A percentile compares a stretch with the other conserved stretches of the same genome.
Conservation (phyloP, 345 rosid genomes). For the Sonneratia alba region DNA sequence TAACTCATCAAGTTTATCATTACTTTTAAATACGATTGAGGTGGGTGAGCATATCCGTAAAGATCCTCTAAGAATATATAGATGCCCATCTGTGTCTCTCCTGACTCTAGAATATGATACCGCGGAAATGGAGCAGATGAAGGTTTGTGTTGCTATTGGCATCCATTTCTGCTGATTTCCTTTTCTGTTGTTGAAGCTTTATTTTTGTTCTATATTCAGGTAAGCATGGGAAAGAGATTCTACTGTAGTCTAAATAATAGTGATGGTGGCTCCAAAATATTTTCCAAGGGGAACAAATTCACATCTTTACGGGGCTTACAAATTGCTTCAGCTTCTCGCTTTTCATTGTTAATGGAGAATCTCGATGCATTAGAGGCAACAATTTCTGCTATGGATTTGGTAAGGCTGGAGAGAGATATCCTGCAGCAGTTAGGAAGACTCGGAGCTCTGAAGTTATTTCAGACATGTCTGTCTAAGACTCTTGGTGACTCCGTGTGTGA, state of each 20-base stretch:
- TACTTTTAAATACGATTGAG: slow-evolving; percentile 33
- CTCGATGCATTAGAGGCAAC: slow-evolving; percentile 53
- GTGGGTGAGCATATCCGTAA: slow-evolving; percentile 21
- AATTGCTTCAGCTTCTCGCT: slow-evolving; percentile 23
- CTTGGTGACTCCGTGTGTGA: slow-evolving; percentile 14
- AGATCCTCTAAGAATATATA: slow-evolving; percentile 23
- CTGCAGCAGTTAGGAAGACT: slow-evolving; percentile 49
- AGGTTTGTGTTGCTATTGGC: slow-evolving; percentile 18
- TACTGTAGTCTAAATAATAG: slow-evolving; percentile 6
- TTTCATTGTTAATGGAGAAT: slow-evolving; percentile 53
- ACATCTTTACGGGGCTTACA: slow-evolving; percentile 11
- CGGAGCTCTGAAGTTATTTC: slow-evolving; percentile 56
- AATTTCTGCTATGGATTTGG: slow-evolving; percentile 32
- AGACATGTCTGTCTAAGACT: slow-evolving; percentile 30
- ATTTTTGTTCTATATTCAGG: slow-evolving; percentile 21
- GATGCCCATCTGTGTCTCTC: slow-evolving; percentile 23
- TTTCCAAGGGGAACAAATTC: slow-evolving; percentile 3
- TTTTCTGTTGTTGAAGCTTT: neutral
- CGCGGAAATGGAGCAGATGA: slow-evolving; percentile 22
- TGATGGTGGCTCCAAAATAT: slow-evolving; percentile 6
- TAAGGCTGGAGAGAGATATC: slow-evolving; percentile 53
- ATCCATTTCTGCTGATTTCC: neutral
- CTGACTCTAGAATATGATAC: slow-evolving; percentile 29
- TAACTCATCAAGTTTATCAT: slow-evolving; percentile 30
- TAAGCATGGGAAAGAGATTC: slow-evolving; percentile 21